Conservation (phyloP, 2,329 filamentous ascomycete species). For the Setomelanomma holmii region DNA sequence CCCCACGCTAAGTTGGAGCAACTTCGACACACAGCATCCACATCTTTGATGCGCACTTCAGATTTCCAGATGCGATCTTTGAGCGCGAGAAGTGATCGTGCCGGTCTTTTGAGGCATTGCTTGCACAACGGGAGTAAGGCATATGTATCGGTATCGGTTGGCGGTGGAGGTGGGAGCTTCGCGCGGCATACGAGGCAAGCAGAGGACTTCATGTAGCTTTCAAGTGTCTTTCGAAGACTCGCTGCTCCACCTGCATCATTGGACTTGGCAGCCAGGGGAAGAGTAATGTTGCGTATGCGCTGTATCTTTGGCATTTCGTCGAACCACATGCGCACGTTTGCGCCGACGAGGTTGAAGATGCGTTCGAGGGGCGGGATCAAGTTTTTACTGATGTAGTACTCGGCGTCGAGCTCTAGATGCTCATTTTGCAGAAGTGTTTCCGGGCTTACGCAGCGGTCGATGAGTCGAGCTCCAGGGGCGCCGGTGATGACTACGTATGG, state of each 20-base stretch:
- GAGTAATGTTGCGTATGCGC: slow-evolving; percentile 69
- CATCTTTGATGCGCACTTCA: slow-evolving; percentile 68
- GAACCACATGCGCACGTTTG: slow-evolving; percentile 89
- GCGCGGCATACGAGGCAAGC: slow-evolving; percentile 78
- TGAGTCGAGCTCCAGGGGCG: slow-evolving; percentile 81
- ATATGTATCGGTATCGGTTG: slow-evolving; percentile 21
- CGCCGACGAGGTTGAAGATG: slow-evolving; percentile 95
- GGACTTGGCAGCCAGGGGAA: slow-evolving; percentile 24
- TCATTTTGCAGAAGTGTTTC: slow-evolving; percentile 80
- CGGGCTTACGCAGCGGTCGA: slow-evolving; percentile 89
- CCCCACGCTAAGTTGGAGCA: slow-evolving; percentile 76
- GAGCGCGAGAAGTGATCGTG: slow-evolving; percentile 69
- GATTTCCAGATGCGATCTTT: slow-evolving; percentile 66
- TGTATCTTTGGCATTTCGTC: slow-evolving; percentile 96
- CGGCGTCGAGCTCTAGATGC: slow-evolving; percentile 82
- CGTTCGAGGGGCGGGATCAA: slow-evolving; percentile 92
- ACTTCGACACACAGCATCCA: slow-evolving; percentile 77
- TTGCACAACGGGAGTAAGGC: slow-evolving; percentile 61
- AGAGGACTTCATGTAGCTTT: slow-evolving; percentile 86
- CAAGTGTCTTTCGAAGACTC: slow-evolving; percentile 74
- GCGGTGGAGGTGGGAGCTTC: slow-evolving; percentile 56
- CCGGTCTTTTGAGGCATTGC: slow-evolving; percentile 62
- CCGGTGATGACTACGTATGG: slow-evolving; percentile 94
- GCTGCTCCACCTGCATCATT: slow-evolving; percentile 27
- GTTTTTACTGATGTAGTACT: slow-evolving; percentile 98